Evolutionary conservation across 495 filamentous ascomycete species (phyloP).

Genomic region (Lentithecium fluviatile): DNA sequence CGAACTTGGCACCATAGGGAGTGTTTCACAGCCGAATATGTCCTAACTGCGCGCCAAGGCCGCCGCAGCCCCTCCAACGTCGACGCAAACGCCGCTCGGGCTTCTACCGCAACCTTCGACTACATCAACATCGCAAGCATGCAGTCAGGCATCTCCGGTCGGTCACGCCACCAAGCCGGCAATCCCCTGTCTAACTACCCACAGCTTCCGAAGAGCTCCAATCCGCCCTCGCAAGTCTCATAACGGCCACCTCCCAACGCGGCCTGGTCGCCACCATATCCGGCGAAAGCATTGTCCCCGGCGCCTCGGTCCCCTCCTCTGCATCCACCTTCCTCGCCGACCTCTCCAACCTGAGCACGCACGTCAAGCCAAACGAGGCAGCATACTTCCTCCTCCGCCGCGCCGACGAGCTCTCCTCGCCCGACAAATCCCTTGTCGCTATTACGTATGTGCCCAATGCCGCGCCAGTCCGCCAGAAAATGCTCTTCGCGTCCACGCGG

Average conservation of each 20-base stretch:
- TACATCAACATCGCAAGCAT: conserved; percentile 47
- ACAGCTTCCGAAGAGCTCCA: conserved; percentile 84
- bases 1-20: too few species aligned
- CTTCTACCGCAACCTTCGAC: neutral
- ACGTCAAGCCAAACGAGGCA: conserved; percentile 71
- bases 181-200: conserved; percentile 6
- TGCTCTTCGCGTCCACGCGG: conserved; percentile 87
- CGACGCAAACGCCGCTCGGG: conserved; percentile 6
- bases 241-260: conserved; percentile 62
- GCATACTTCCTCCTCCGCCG: conserved; percentile 84
- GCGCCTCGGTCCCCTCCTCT: conserved; percentile 57
- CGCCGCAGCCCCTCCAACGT: conserved; percentile 18
- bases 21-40: too few species aligned
- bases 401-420: conserved; percentile 40
- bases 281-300: conserved; percentile 69
- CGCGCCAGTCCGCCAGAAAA: conserved; percentile 91
- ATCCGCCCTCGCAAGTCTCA: conserved; percentile 72
- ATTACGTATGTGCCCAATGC: conserved; percentile 88
- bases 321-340: conserved; percentile 62
- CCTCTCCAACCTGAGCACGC: conserved; percentile 55
- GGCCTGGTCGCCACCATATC: conserved; percentile 80
- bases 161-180: conserved; percentile 8
- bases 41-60: conserved; percentile 1
- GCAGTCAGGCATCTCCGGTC: conserved; percentile 89
- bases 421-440: conserved; percentile 59